Conservation (phyloP, 108 stramenopile species). For the Seminavis robusta region DNA sequence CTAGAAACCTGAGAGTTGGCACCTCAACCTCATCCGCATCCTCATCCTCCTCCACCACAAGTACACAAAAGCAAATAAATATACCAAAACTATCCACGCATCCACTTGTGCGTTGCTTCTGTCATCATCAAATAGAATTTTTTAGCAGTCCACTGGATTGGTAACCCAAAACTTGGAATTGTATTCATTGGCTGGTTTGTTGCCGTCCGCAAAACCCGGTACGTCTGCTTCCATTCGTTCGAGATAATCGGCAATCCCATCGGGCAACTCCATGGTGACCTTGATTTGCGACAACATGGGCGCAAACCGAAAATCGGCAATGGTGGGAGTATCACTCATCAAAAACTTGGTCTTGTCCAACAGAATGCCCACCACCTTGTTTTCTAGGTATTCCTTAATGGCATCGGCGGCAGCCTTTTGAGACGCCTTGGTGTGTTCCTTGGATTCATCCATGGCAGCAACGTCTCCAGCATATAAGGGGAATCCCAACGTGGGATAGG, state of each 20-base stretch:
- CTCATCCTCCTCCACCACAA: no score
- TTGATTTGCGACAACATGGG: constrained; percentile 29
- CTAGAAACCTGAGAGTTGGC: no score
- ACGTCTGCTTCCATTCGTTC: neutral
- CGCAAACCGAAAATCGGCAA: constrained; percentile 36
- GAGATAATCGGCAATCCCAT: neutral
- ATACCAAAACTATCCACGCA: no score
- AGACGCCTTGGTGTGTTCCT: no score
- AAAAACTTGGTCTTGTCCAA: constrained; percentile 35
- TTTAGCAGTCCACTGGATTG: no score
- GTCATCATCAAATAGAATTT: no score
- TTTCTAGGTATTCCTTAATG: no score
- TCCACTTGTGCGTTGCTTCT: no score
- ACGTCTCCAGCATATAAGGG: constrained; percentile 12
- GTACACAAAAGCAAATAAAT: no score
- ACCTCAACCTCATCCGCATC: no score
- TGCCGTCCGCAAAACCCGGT: neutral
- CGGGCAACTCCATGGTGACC: constrained; percentile 20
- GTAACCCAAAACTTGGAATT: neutral
- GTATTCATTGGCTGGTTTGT: neutral
- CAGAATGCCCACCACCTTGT: constrained; percentile 27
- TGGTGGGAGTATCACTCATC: constrained; percentile 38
- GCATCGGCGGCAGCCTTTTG: no score
- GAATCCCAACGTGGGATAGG: neutral
- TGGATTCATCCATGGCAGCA: constrained; percentile 27